Conservation (phyloP, 2,329 filamentous ascomycete genomes). For the Venturia nashicola region DNA sequence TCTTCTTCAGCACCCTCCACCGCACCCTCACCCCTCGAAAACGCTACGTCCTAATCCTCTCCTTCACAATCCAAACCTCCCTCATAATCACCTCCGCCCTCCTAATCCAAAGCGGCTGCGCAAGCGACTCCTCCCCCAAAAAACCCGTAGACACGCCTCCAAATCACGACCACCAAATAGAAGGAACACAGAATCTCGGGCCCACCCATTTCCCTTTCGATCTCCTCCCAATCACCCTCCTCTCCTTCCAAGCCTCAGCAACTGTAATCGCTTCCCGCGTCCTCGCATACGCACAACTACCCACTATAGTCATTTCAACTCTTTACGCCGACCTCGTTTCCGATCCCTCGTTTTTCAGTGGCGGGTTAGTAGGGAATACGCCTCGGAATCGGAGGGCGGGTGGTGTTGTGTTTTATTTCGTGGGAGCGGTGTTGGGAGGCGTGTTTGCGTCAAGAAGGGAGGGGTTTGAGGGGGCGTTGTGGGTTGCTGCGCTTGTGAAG, state of each 20-base stretch:
- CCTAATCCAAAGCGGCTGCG: background rate
- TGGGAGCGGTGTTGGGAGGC: conserved; percentile 43
- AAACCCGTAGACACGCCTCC: background rate
- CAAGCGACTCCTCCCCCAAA: background rate
- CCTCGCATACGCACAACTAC: conserved; percentile 62
- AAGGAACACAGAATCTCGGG: background rate
- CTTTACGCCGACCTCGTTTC: conserved; percentile 69
- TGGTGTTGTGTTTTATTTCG: conserved; percentile 38
- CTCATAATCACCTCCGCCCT: conserved; percentile 21
- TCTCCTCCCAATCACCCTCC: conserved; percentile 45
- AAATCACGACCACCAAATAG: background rate
- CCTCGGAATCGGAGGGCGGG: conserved; percentile 41
- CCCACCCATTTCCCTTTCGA: background rate
- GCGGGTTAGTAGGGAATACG: conserved; percentile 26
- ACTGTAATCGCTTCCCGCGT: conserved; percentile 66
- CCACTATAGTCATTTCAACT: conserved; percentile 41
- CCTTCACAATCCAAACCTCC: conserved; percentile 27
- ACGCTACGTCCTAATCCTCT: conserved; percentile 49
- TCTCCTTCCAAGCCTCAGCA: conserved; percentile 67
- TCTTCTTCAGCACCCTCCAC: conserved; percentile 59
- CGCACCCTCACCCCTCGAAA: conserved; percentile 45
- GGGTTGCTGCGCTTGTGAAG: conserved; percentile 33
- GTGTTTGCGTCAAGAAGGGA: conserved; percentile 39
- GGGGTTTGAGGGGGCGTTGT: conserved; percentile 39
- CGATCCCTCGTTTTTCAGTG: conserved; percentile 41